Conservation (phyloP, 1,284 basidiomycete genomes). For the Ganoderma multipileum region DNA sequence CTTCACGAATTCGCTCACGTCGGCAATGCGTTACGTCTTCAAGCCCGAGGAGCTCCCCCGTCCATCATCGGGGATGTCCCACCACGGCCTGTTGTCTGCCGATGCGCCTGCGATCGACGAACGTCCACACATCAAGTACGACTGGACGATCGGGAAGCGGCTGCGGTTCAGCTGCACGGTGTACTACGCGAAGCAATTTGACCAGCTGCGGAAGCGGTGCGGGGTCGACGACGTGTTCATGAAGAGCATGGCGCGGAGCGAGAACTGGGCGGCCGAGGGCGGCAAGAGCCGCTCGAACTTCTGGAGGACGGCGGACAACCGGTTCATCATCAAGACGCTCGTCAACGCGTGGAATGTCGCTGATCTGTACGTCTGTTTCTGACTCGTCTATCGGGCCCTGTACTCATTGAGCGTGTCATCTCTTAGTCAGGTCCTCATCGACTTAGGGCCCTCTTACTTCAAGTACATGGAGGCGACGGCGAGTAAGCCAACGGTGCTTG, state of each 20-base stretch:
- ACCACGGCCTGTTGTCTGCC: constrained; percentile 43
- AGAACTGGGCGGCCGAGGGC: constrained; percentile 74
- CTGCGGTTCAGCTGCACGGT: constrained; percentile 80
- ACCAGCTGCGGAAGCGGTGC: constrained; percentile 66
- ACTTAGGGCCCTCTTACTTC: constrained; percentile 79
- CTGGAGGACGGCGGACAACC: constrained; percentile 79
- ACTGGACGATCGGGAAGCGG: constrained; percentile 75
- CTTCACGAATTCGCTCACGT: constrained; percentile 58
- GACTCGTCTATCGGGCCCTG: background rate
- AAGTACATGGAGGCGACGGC: constrained; percentile 75
- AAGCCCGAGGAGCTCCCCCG: constrained; percentile 43
- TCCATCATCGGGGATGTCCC: constrained; percentile 28
- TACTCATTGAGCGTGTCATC: constrained; percentile 7
- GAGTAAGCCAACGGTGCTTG: constrained; percentile 68
- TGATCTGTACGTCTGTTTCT: constrained; percentile 64
- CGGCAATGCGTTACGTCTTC: constrained; percentile 64
- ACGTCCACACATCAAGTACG: constrained; percentile 80
- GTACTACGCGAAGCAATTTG: constrained; percentile 83
- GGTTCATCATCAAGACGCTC: constrained; percentile 83
- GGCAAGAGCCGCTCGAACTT: constrained; percentile 79
- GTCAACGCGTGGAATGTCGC: constrained; percentile 86
- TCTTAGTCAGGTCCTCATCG: constrained; percentile 76
- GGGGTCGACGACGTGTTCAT: constrained; percentile 70
- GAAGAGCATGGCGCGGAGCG: constrained; percentile 65
- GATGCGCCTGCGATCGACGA: constrained; percentile 59